Conservation (phyloP, 352 stramenopile genomes). For the Pseudoperonospora humuli region DNA sequence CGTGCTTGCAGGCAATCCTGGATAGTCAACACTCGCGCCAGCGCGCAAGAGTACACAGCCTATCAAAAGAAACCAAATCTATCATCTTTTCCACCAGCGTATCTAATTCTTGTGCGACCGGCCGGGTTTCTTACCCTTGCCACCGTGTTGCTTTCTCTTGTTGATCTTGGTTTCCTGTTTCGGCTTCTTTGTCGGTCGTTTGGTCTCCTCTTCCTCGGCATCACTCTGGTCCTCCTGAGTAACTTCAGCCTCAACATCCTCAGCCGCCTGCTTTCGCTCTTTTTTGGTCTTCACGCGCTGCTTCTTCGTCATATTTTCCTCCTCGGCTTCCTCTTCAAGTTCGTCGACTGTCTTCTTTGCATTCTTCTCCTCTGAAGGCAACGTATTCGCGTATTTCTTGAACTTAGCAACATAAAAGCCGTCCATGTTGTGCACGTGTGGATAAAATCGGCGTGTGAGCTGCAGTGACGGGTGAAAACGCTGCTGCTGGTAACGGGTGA, state of each 20-base stretch:
- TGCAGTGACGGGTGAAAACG: constrained; percentile 96
- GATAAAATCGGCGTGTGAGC: constrained; percentile 97
- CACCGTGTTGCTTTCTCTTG: constrained; percentile 23
- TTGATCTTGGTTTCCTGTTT: constrained; percentile 34
- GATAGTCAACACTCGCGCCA: too few relatives aligned
- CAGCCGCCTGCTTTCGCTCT: constrained; percentile 60
- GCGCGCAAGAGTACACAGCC: too few relatives aligned
- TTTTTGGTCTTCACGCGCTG: constrained; percentile 69
- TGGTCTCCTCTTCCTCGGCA: constrained; percentile 34
- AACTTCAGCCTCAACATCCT: constrained; percentile 64
- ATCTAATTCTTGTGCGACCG: constrained; percentile 39
- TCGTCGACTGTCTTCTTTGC: constrained; percentile 71
- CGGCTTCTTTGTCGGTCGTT: constrained; percentile 35
- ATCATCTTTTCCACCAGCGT: constrained; percentile 7
- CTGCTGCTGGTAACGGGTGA: constrained; percentile 93
- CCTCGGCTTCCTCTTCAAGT: constrained; percentile 60
- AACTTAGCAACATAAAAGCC: constrained; percentile 99
- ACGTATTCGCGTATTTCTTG: constrained; percentile 96
- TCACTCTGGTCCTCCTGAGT: constrained; percentile 46
- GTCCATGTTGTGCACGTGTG: constrained; percentile 99
- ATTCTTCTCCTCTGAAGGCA: constrained; percentile 64
- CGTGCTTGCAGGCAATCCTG: too few relatives aligned
- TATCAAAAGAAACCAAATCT: constrained; percentile 19
- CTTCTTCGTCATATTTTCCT: constrained; percentile 74
- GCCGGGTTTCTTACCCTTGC: constrained; percentile 37